A percentile compares a stretch with the other conserved stretches of the same genome.
Conservation (phyloP, 2,329 filamentous ascomycete species). For the Alternaria sp. region DNA sequence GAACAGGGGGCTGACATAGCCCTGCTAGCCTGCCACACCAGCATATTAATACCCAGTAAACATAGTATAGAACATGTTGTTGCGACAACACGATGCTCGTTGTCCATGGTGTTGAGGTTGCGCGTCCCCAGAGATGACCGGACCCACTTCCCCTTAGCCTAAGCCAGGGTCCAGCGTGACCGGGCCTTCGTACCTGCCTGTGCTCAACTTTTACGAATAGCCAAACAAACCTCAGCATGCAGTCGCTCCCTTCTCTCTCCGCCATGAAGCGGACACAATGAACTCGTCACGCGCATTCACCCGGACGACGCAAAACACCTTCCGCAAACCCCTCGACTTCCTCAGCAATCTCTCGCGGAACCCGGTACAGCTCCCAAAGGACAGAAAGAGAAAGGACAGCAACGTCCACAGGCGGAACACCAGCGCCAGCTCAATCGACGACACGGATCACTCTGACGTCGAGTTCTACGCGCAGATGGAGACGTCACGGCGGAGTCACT, state of each 20-base stretch:
- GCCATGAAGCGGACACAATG: slow-evolving; percentile 40
- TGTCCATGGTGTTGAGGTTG: slow-evolving; percentile 48
- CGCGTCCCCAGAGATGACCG: background rate
- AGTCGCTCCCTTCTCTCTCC: slow-evolving; percentile 29
- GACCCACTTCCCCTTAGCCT: slow-evolving; percentile 15
- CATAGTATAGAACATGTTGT: too few species aligned
- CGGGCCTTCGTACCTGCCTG: slow-evolving; percentile 22
- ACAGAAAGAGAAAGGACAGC: slow-evolving; percentile 27
- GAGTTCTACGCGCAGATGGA: slow-evolving; percentile 47
- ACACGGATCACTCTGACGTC: slow-evolving; percentile 47
- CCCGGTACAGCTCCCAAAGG: slow-evolving; percentile 23
- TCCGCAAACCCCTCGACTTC: slow-evolving; percentile 48
- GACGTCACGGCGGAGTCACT: slow-evolving; percentile 32
- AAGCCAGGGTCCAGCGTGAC: slow-evolving; percentile 17
- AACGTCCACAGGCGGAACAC: slow-evolving; percentile 41
- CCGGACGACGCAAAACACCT: slow-evolving; percentile 40
- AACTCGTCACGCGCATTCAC: slow-evolving; percentile 47
- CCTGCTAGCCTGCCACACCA: too few species aligned
- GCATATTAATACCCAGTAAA: too few species aligned
- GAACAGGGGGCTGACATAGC: too few species aligned
- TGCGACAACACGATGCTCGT: background rate
- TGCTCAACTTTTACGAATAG: slow-evolving; percentile 24
- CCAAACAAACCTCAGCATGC: slow-evolving; percentile 21
- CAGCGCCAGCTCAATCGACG: slow-evolving; percentile 49
- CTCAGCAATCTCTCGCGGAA: slow-evolving; percentile 42